These are phyloP conservation scores for Amphirosellinia nigrospora DNA, from an alignment of 495 filamentous ascomycete genomes.

Conservation along the genomic window DNA sequence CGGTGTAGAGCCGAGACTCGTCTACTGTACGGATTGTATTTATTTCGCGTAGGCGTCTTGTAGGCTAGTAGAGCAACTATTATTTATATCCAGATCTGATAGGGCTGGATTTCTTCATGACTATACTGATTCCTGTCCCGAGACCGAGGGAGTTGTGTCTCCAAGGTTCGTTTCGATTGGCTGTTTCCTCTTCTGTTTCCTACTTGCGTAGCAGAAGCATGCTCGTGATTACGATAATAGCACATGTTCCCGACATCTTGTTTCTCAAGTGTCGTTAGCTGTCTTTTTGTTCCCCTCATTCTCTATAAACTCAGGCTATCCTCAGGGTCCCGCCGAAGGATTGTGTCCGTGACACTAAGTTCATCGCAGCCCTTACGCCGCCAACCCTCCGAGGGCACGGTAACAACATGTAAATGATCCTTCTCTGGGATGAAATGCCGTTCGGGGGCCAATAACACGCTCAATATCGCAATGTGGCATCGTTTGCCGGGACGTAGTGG, in stretches of 20 bases:
- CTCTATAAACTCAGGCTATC: background rate
- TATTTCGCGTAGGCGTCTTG: background rate
- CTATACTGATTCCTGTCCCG: background rate
- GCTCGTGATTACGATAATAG: background rate
- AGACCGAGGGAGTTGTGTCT: background rate
- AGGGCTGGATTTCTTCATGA: background rate
- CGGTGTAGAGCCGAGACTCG: constrained; percentile 15
- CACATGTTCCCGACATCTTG: background rate
- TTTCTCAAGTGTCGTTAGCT: background rate
- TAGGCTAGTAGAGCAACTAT: background rate
- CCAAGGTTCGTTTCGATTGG: background rate
- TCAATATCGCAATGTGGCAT: background rate
- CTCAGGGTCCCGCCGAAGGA: background rate
- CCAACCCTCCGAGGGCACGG: constrained; percentile 1
- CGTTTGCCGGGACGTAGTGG: constrained; percentile 5
- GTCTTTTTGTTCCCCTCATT: background rate
- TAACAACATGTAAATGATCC: background rate
- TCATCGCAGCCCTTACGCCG: background rate
- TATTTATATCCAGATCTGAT: background rate
- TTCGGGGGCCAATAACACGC: constrained; percentile 10
- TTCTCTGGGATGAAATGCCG: background rate
- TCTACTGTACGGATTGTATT: constrained; percentile 11
- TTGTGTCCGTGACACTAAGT: background rate
- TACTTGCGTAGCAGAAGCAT: background rate
- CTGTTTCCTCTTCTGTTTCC: too few species aligned